These are phyloP conservation scores for Pseudogymnoascus sp. DNA, from an alignment of 2,329 filamentous ascomycete genomes.

Conservation along the genomic window DNA sequence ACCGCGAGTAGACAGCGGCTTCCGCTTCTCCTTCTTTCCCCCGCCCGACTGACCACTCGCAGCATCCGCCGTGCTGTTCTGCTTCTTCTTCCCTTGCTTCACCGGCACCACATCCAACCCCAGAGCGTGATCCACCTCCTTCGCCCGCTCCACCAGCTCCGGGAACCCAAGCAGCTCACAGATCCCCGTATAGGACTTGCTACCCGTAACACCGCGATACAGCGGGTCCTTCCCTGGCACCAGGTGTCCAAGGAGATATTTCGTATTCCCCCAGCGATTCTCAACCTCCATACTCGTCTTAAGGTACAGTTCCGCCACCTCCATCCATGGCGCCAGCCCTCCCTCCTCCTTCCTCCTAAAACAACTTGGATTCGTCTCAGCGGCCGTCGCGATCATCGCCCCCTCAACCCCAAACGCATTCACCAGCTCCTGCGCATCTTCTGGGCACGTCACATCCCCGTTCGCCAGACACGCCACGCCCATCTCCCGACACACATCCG, in stretches of 20 bases:
- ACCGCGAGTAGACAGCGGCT: slow-evolving; percentile 6
- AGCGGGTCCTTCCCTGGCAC: slow-evolving; percentile 68
- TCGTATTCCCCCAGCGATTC: slow-evolving; percentile 88
- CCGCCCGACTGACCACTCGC: slow-evolving; percentile 1
- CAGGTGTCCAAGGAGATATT: slow-evolving; percentile 79
- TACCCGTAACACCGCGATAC: slow-evolving; percentile 53
- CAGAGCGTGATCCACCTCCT: slow-evolving; percentile 46
- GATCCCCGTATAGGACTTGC: slow-evolving; percentile 63
- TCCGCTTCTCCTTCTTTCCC: slow-evolving; percentile 12
- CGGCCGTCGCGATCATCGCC: slow-evolving; percentile 92
- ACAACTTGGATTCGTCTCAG: slow-evolving; percentile 84
- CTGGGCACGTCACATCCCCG: slow-evolving; percentile 73
- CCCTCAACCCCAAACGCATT: slow-evolving; percentile 79
- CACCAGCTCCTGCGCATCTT: slow-evolving; percentile 64
- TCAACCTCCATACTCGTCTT: slow-evolving; percentile 64
- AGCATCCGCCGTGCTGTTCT: slow-evolving; percentile 26
- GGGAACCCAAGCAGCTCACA: slow-evolving; percentile 59
- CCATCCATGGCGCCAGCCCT: slow-evolving; percentile 63
- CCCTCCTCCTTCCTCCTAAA: slow-evolving; percentile 66
- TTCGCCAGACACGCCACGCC: slow-evolving; percentile 95
- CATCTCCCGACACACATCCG: slow-evolving; percentile 66
- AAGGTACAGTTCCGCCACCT: slow-evolving; percentile 71
- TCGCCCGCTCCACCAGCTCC: slow-evolving; percentile 55
- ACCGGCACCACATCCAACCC: slow-evolving; percentile 12
- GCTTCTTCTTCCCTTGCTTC: slow-evolving; percentile 26